These are phyloP conservation scores for Erythrobasidium yunnanense DNA, from an alignment of 768 basidiomycete genomes.

Conservation along the genomic window DNA sequence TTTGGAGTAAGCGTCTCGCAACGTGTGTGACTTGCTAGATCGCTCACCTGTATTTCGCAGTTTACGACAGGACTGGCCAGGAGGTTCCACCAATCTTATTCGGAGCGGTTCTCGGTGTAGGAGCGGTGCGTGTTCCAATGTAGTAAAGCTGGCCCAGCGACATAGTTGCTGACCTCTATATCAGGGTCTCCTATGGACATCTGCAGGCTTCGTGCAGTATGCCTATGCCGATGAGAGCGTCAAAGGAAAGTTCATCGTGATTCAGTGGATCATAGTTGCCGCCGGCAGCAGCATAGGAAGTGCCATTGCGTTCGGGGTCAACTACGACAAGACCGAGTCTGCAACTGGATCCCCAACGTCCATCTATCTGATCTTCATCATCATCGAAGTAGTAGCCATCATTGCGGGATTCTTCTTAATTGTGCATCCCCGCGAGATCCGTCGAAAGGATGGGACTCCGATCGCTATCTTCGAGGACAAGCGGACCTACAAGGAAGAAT, in stretches of 20 bases:
- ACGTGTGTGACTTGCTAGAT: too few relatives aligned
- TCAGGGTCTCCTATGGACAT: background rate
- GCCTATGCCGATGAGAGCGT: constrained; percentile 8
- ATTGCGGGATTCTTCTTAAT: background rate
- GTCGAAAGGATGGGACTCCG: constrained; percentile 10
- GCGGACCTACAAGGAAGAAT: constrained; percentile 16
- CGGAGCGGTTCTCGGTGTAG: constrained; percentile 11
- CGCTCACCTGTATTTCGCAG: too few relatives aligned
- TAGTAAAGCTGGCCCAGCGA: background rate
- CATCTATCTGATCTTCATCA: constrained; percentile 17
- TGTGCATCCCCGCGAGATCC: constrained; percentile 15
- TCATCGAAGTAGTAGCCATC: constrained; percentile 13
- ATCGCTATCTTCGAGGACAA: constrained; percentile 15
- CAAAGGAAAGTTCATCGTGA: constrained; percentile 9
- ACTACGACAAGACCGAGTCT: constrained; percentile 3
- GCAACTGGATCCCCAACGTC: constrained; percentile 1
- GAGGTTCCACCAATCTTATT: constrained; percentile 19
- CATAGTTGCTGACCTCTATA: background rate
- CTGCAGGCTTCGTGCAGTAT: constrained; percentile 14
- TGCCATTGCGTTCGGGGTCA: constrained; percentile 17
- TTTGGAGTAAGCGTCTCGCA: too few relatives aligned
- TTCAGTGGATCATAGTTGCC: constrained; percentile 18
- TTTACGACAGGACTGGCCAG: constrained; percentile 17
- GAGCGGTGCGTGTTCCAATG: background rate
- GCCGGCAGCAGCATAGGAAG: constrained; percentile 3